phyloP scores from a whole-genome alignment of 2,329 filamentous ascomycete genomes.

The Neonectria faginata region DNA sequence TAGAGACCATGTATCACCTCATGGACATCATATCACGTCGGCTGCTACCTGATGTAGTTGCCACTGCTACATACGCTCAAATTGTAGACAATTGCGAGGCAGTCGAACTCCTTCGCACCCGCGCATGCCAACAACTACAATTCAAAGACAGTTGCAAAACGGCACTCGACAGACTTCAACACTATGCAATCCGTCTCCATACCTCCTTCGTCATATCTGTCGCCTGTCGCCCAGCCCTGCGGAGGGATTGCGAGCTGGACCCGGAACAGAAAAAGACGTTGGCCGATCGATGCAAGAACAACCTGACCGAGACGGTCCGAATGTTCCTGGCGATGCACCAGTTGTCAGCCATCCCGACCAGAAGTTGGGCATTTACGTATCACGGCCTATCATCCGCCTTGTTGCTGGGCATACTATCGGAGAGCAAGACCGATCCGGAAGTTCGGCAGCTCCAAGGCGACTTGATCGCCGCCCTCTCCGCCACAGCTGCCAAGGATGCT shows the following conservation, averaged over 20 bases:
- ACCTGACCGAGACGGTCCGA: constrained; percentile 73
- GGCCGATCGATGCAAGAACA: constrained; percentile 69
- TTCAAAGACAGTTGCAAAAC: constrained; percentile 73
- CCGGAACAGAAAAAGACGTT: constrained; percentile 65
- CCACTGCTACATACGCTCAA: constrained; percentile 62
- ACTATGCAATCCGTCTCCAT: constrained; percentile 73
- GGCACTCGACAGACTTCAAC: constrained; percentile 71
- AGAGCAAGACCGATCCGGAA: constrained; percentile 72
- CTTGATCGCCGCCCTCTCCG: constrained; percentile 71
- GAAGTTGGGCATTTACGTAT: constrained; percentile 76
- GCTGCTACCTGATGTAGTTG: constrained; percentile 65
- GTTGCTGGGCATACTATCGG: constrained; percentile 71
- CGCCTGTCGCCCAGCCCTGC: constrained; percentile 71
- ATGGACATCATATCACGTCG: constrained; percentile 70
- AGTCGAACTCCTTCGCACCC: constrained; percentile 63
- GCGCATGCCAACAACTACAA: constrained; percentile 64
- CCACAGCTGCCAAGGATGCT: constrained; percentile 72
- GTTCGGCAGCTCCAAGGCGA: constrained; percentile 73
- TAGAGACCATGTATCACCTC: constrained; percentile 74
- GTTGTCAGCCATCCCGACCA: constrained; percentile 72
- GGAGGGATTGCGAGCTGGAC: constrained; percentile 65
- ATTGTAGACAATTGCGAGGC: constrained; percentile 70
- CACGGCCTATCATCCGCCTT: constrained; percentile 75
- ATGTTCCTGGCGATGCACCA: constrained; percentile 79
- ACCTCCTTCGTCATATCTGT: constrained; percentile 75